Conservation (phyloP, 139 green algal genomes). For the Tetradesmus lagerheimii region DNA sequence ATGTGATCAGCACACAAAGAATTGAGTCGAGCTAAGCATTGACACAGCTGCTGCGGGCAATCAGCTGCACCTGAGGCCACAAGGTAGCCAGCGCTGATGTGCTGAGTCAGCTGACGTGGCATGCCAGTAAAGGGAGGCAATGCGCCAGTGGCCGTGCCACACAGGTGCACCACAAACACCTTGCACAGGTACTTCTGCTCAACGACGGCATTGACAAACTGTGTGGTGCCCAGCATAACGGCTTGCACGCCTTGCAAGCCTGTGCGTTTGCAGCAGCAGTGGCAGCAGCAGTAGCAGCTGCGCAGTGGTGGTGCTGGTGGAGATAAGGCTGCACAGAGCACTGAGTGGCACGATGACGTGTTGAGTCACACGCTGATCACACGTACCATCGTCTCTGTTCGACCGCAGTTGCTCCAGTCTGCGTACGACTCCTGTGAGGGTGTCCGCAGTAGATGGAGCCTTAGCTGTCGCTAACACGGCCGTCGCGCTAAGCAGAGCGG, state of each 20-base stretch:
- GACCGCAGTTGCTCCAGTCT: not conserved
- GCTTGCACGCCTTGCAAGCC: slow-evolving; percentile 17
- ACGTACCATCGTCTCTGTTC: not conserved
- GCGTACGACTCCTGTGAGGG: not conserved
- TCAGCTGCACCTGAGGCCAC: slow-evolving; percentile 9
- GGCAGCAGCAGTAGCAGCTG: not conserved
- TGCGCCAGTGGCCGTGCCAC: slow-evolving; percentile 53
- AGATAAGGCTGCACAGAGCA: not conserved
- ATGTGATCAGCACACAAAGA: not conserved
- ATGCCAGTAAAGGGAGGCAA: slow-evolving; percentile 59
- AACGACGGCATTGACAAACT: slow-evolving; percentile 61
- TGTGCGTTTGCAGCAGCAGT: slow-evolving; percentile 11
- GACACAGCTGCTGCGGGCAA: too few species aligned
- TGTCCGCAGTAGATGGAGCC: not conserved
- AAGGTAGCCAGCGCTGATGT: slow-evolving; percentile 25
- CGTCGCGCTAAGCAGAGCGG: not conserved
- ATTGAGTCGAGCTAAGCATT: too few species aligned
- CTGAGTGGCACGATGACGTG: not conserved
- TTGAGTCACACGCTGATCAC: not conserved
- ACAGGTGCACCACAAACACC: slow-evolving; percentile 57
- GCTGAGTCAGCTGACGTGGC: slow-evolving; percentile 38
- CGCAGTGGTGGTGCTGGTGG: too few species aligned
- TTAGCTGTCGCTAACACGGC: slow-evolving; percentile 14
- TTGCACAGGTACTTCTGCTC: slow-evolving; percentile 35
- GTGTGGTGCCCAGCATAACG: slow-evolving; percentile 59